Evolutionary conservation across 441 rosid genomes (phyloP), one percentile per base, ranked within the genome.

Genomic region (Erysimum cheiri): DNA sequence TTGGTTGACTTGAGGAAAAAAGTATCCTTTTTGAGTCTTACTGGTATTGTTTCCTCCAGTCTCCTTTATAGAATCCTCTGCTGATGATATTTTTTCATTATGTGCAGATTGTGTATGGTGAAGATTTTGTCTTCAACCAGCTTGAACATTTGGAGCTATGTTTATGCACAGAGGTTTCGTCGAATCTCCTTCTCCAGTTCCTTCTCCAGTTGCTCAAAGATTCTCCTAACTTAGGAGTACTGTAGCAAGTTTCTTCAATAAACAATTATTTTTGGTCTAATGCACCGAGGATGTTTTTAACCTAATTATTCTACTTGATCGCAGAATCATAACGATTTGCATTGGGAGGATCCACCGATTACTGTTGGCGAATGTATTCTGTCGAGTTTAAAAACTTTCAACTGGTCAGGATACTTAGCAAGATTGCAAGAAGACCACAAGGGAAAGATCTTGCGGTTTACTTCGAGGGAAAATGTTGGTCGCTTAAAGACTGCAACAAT

Each of bases 91-190:
- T 7, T 46, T 52, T 4, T 6, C 17, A 12, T 12, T 1, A 13
- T 52, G 57, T 2, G 37, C 49, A 65, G 60, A 49, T 6, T 10
- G 31, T 29, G 8, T 55, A 55, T 13, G 33, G 14, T 43, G n/a
- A 6, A 1, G 39, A 9, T 9, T 14, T 43, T 31, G 63, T 55
- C 19, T 67, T 55, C 35, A 5, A 55, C 44, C 35, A 67, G 44
- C 63, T 55, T 13, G 63, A 55, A 11, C 11, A 55, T 55, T 13
- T 67, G 63, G 5, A 43, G 46, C 63, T 67, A 41, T 41, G 63
- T 35, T n/a, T 41, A 11, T 28, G 63, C 54, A 41, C 13, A 31
- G 4, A 8, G 1, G 6, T 2, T 19, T 19, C 22, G 9, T 43
- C 44, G 1, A 32, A 57, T 55, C 63, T 41, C 14, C 71, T 43